A percentile compares a stretch with the other conserved stretches of the same genome.
These are phyloP conservation scores for Zygnema cylindricum DNA, from an alignment of 139 green algal genomes.

Conservation along the genomic window DNA sequence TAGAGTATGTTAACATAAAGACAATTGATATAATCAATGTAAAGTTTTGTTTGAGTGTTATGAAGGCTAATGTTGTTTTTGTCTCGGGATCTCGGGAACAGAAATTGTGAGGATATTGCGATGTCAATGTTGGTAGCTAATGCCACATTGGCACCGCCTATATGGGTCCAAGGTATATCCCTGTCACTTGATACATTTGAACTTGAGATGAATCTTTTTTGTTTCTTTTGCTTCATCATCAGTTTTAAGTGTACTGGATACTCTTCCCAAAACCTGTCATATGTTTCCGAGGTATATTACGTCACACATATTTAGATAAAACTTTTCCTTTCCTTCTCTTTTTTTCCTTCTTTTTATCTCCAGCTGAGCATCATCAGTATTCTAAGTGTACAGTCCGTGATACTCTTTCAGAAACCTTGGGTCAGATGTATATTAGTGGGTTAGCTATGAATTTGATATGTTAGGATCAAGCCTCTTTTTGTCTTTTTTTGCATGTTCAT, in stretches of 20 bases:
- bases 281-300: background rate
- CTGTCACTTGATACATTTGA: background rate
- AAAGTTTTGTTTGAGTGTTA: no score
- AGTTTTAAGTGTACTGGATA: background rate
- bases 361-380: background rate
- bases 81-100: no score
- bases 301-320: background rate
- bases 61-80: no score
- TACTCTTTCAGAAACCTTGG: no score
- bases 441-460: background rate
- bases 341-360: background rate
- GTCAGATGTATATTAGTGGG: background rate
- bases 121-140: slow-evolving; percentile 64
- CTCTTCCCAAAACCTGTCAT: background rate
- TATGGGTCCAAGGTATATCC: slow-evolving; percentile 56
- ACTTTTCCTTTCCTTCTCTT: background rate
- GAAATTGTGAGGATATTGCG: slow-evolving; percentile 71
- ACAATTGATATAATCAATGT: no score
- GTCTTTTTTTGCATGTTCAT: background rate
- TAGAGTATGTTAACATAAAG: no score
- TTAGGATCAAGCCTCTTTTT: background rate
- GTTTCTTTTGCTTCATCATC: background rate
- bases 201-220: background rate
- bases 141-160: slow-evolving; percentile 30
- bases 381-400: no score